A percentile compares a stretch with the other conserved stretches of the same genome.
Conservation (phyloP, 306 rosid species). For the Malus asiatica region DNA sequence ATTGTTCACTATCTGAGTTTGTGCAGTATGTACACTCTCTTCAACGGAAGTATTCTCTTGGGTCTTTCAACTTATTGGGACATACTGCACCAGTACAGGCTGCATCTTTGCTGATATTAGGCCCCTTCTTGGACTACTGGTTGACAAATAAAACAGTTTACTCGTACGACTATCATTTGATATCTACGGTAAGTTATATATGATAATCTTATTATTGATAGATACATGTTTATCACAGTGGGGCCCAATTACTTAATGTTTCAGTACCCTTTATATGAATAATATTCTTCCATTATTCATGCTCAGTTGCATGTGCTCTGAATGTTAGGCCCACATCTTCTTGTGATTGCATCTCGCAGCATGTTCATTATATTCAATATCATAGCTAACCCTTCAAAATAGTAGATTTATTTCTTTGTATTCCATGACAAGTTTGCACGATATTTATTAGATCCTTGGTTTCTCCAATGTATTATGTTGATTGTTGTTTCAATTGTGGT, state of each 20-base stretch:
- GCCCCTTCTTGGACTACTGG: constrained; percentile 72
- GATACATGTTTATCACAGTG: not conserved
- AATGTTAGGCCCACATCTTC: not conserved
- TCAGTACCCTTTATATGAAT: not conserved
- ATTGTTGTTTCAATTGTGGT: not conserved
- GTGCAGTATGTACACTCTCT: constrained; percentile 69
- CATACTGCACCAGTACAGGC: constrained; percentile 82
- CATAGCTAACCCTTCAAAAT: not conserved
- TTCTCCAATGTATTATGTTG: not conserved
- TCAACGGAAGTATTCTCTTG: constrained; percentile 68
- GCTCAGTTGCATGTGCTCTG: not conserved
- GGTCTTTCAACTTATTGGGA: constrained; percentile 70
- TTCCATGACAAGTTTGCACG: not conserved
- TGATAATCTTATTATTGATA: not conserved
- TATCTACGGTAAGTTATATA: constrained; percentile 41
- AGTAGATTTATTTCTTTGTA: not conserved
- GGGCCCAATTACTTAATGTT: not conserved
- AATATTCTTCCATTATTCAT: not conserved
- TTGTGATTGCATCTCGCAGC: not conserved
- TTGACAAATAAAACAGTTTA: constrained; percentile 55
- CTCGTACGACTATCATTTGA: constrained; percentile 34
- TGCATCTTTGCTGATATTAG: constrained; percentile 42
- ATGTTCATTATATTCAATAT: not conserved
- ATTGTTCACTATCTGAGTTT: constrained; percentile 12
- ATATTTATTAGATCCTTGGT: not conserved